These are phyloP conservation scores for Olyra latifolia DNA, from an alignment of 176 grass and related monocot species.

Conservation along the genomic window DNA sequence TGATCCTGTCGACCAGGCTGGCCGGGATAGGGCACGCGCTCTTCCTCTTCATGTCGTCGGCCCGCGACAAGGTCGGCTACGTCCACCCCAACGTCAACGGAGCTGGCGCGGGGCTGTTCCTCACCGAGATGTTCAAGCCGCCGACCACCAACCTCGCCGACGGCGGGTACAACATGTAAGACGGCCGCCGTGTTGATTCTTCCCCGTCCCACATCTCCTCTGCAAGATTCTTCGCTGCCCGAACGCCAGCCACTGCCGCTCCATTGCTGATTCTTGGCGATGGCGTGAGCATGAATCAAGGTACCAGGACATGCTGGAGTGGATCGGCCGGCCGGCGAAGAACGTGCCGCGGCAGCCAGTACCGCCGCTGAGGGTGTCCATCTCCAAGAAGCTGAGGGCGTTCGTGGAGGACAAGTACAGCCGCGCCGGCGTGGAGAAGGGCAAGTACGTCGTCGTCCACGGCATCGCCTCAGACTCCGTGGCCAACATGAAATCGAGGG, in stretches of 20 bases:
- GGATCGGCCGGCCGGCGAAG: constrained; percentile 68
- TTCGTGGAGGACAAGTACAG: constrained; percentile 70
- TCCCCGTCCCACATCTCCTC: not conserved
- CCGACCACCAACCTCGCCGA: constrained; percentile 61
- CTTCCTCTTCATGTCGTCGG: constrained; percentile 91
- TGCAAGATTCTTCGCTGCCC: not conserved
- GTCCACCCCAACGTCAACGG: constrained; percentile 84
- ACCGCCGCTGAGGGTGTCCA: constrained; percentile 68
- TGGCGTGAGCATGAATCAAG: too few species aligned
- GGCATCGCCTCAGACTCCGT: constrained; percentile 84
- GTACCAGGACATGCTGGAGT: constrained; percentile 80
- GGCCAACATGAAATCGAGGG: constrained; percentile 78
- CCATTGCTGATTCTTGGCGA: too few species aligned
- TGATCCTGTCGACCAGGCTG: constrained; percentile 75
- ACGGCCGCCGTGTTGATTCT: too few species aligned
- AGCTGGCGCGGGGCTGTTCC: constrained; percentile 70
- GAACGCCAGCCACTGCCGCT: too few species aligned
- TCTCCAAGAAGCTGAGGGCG: constrained; percentile 83
- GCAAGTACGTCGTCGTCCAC: constrained; percentile 77
- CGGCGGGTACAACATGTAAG: constrained; percentile 81
- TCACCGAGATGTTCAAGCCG: constrained; percentile 64
- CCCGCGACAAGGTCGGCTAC: constrained; percentile 83
- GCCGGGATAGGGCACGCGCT: constrained; percentile 75
- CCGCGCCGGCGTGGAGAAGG: constrained; percentile 64
- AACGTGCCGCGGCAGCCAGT: constrained; percentile 55